Conservation (phyloP, 352 stramenopile species). For the Phytophthora capsici region DNA sequence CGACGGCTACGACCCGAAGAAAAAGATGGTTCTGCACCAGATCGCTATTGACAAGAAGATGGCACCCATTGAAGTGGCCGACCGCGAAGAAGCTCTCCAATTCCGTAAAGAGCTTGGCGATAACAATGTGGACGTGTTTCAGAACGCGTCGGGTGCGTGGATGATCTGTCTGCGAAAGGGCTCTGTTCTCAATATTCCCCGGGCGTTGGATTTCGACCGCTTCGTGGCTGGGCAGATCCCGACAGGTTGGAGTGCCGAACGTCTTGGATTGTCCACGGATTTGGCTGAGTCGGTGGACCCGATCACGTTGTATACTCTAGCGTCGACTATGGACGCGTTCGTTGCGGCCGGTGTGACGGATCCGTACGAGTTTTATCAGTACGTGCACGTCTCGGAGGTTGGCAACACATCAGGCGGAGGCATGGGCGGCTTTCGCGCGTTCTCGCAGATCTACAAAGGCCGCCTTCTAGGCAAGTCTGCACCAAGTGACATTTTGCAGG, state of each 20-base stretch:
- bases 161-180: too few species aligned
- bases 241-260: conserved; percentile 87
- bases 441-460: conserved; percentile 80
- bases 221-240: too few species aligned
- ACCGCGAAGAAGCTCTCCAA: too few species aligned
- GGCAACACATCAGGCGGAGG: conserved; percentile 87
- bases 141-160: too few species aligned
- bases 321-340: conserved; percentile 83
- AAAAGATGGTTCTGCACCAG: too few species aligned
- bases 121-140: too few species aligned
- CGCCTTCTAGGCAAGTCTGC: conserved; percentile 71
- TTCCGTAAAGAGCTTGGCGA: too few species aligned
- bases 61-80: too few species aligned
- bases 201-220: too few species aligned
- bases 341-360: conserved; percentile 82
- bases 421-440: conserved; percentile 81
- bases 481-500: conserved; percentile 82
- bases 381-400: conserved; percentile 89
- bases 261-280: conserved; percentile 82
- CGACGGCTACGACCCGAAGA: too few species aligned
- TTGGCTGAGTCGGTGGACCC: conserved; percentile 82
- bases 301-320: conserved; percentile 77
- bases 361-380: conserved; percentile 93
- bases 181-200: too few species aligned
- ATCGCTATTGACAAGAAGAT: too few species aligned